Conservation (phyloP, 208 protist species). For the Leishmania lainsoni region DNA sequence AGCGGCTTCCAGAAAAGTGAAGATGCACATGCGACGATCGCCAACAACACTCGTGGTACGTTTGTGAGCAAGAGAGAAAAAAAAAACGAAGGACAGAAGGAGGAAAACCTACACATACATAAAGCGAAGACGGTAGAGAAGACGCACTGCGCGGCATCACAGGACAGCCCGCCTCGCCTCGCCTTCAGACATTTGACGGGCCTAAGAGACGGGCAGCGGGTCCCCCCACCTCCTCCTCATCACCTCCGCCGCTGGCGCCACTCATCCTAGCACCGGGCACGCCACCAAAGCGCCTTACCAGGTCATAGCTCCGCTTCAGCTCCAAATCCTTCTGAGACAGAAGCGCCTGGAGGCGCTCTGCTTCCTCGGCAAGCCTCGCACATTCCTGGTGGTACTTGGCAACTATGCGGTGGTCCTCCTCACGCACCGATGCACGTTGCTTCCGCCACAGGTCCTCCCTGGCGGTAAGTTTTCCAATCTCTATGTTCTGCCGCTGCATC, state of each 20-base stretch:
- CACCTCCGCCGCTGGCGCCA: no score
- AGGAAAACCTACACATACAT: neutral
- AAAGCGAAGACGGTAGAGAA: neutral
- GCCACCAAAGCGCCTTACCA: neutral
- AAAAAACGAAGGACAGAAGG: neutral
- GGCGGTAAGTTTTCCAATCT: conserved; percentile 12
- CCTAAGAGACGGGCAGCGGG: neutral
- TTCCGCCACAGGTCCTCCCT: conserved; percentile 37
- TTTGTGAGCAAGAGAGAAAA: neutral
- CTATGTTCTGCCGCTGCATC: conserved; percentile 37
- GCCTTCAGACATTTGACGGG: neutral
- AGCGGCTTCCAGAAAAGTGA: neutral
- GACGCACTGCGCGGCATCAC: neutral
- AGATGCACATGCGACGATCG: neutral
- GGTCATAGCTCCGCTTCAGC: conserved; percentile 51
- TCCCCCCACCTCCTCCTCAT: neutral
- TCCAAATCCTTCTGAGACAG: conserved; percentile 56
- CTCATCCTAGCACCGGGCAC: neutral
- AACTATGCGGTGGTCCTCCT: conserved; percentile 38
- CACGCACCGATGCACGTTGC: conserved; percentile 33
- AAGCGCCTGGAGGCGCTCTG: conserved; percentile 46
- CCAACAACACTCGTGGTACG: neutral
- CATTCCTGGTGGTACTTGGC: conserved; percentile 50
- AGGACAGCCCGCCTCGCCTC: neutral
- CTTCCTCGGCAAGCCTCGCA: conserved; percentile 47